Evolutionary conservation across 768 basidiomycete genomes (phyloP).

Genomic region (Termitomyces sp.): DNA sequence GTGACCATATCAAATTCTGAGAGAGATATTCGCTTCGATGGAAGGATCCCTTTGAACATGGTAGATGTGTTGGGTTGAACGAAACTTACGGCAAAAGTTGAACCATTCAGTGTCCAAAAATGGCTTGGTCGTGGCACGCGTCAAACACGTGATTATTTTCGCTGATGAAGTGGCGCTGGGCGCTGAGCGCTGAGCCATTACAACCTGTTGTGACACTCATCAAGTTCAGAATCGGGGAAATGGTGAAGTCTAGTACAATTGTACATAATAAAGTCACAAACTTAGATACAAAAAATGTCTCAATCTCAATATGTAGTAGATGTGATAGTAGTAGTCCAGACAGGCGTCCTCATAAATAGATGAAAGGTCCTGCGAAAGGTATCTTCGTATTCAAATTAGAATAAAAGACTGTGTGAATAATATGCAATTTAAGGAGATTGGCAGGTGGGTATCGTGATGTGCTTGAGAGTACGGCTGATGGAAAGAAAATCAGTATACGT

Average conservation of each 20-base stretch:
- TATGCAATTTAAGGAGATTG: conserved; percentile 27
- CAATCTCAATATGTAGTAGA: background rate
- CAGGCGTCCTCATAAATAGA: background rate
- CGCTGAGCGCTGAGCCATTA: too few relatives aligned
- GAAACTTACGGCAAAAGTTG: conserved; percentile 8
- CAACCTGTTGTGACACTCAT: too few relatives aligned
- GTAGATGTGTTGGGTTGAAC: conserved; percentile 17
- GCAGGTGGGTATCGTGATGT: conserved; percentile 66
- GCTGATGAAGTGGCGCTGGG: too few relatives aligned
- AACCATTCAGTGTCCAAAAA: conserved; percentile 11
- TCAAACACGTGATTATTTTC: conserved; percentile 11
- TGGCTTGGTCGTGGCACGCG: conserved; percentile 8
- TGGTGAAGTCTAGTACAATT: background rate
- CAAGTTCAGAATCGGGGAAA: too few relatives aligned
- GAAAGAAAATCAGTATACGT: conserved; percentile 3
- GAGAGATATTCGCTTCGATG: conserved; percentile 62
- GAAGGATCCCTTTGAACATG: conserved; percentile 84
- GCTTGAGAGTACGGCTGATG: conserved; percentile 66
- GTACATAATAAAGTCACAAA: background rate
- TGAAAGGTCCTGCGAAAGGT: background rate
- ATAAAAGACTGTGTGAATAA: background rate
- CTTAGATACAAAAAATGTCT: background rate
- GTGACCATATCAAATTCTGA: conserved; percentile 76
- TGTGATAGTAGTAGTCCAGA: background rate
- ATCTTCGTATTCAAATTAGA: background rate